Base-by-base conservation (phyloP, 148 eudicot species). In the Pouteria glomerata region DNA sequence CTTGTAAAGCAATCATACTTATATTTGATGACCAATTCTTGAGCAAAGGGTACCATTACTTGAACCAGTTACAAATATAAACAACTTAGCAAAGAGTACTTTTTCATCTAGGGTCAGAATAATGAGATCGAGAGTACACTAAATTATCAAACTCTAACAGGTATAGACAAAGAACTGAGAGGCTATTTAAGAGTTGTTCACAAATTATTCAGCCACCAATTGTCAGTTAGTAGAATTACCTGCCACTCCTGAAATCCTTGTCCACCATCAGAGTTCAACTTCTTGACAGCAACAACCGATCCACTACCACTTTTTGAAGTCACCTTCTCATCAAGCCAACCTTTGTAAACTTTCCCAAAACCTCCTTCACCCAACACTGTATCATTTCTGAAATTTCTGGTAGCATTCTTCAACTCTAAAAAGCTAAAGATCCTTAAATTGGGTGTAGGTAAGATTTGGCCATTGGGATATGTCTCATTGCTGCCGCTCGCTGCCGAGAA, bases 171-270 rank as follows among this genome's bases (percentile, higher is more conserved):
- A 56, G 21, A 35, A 23, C 3, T 33, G 27, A 69, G 53, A 69
- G 23, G 58, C 13, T 12, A 50, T 39, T 6, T 30, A 6, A 69
- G 48, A 33, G 33, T 19, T 29, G 24, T 66, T 66, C 37, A 31
- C 29, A 67, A 47, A 33, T 8, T 56, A 33, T 27, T 47, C 4
- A 66, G 37, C 27, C 7, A 0, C 3, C 10, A 57, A 7, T 42
- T 26, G 44, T 33, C 31, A 18, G 3, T 7, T 29, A 33, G 57
- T 23, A 2, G 29, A 69, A 48, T 6, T 78, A 89, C 97, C 95
- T 89, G 87, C 97, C 97, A 91, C 68, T 91, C 97, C 33, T 91
- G 76, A 30, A 85, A 83, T 16, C 97, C 97, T 79, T 91, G 97
- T 65, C 76, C 10, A 75, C 97, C 87, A 60, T 91, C 92, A 1